These are phyloP conservation scores for Clavispora vitiphila DNA, from an alignment of 805 yeast species.

Conservation along the genomic window DNA sequence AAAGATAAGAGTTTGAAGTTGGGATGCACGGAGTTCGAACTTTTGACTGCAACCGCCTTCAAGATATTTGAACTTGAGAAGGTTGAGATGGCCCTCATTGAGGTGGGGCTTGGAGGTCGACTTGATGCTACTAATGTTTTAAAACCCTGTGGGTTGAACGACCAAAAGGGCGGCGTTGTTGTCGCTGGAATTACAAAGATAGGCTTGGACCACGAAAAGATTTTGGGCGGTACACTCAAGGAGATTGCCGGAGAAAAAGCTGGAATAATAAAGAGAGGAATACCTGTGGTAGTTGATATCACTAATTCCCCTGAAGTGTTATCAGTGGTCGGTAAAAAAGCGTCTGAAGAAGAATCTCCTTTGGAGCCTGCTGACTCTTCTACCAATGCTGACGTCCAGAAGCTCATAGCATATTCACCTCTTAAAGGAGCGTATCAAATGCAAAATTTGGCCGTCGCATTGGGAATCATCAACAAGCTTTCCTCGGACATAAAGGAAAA, in stretches of 20 bases:
- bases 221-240: conserved; percentile 61
- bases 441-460: conserved; percentile 64
- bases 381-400: conserved; percentile 6
- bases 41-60: conserved; percentile 80
- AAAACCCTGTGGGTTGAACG: conserved; percentile 14
- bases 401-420: conserved; percentile 44
- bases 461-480: conserved; percentile 45
- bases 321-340: conserved; percentile 36
- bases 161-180: conserved; percentile 36
- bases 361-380: conserved; percentile 21
- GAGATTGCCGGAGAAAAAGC: conserved; percentile 79
- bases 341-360: conserved; percentile 26
- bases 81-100: conserved; percentile 78
- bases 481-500: conserved; percentile 1
- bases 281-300: conserved; percentile 49
- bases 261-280: conserved; percentile 66
- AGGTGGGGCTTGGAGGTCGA: conserved; percentile 91
- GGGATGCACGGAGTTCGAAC: conserved; percentile 84
- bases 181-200: conserved; percentile 78
- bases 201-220: conserved; percentile 77
- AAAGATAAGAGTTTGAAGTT: conserved; percentile 39
- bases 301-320: conserved; percentile 35
- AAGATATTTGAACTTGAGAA: conserved; percentile 56
- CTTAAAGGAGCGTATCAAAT: conserved; percentile 70
- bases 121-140: conserved; percentile 85